These are phyloP conservation scores for Megacollybia platyphylla DNA, from an alignment of 1,284 basidiomycete species.

Conservation along the genomic window DNA sequence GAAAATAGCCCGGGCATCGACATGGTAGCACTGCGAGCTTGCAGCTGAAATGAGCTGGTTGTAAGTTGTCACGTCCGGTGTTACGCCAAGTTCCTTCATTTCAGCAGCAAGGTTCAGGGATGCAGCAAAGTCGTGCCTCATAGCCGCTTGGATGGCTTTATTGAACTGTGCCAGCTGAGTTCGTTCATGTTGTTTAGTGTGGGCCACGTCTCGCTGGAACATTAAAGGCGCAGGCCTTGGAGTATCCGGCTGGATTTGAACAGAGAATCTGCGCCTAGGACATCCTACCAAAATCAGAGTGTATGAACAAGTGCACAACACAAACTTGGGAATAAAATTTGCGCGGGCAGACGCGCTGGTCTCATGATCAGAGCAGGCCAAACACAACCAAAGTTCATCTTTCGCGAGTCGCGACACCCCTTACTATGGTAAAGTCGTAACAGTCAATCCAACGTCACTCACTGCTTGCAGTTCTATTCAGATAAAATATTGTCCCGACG, in stretches of 20 bases:
- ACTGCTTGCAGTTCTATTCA: constrained; percentile 63
- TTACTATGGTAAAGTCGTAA: constrained; percentile 19
- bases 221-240: too few relatives aligned
- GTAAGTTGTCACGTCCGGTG: constrained; percentile 44
- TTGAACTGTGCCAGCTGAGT: constrained; percentile 21
- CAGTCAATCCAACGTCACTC: constrained; percentile 1
- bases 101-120: constrained; percentile 25
- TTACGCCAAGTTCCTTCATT: constrained; percentile 41
- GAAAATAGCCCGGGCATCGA: constrained; percentile 57
- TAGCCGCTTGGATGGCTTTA: constrained; percentile 22
- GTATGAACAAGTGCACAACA: too few relatives aligned
- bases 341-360: too few relatives aligned
- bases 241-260: too few relatives aligned
- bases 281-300: too few relatives aligned
- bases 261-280: too few relatives aligned
- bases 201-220: constrained; percentile 14
- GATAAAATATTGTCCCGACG: constrained; percentile 88
- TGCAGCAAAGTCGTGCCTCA: constrained; percentile 14
- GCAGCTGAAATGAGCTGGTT: constrained; percentile 38
- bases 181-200: constrained; percentile 14
- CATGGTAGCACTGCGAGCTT: constrained; percentile 21
- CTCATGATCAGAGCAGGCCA: constrained; percentile 4
- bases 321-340: too few relatives aligned
- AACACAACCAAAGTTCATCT: constrained; percentile 10
- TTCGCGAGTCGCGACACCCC: constrained; percentile 2